phyloP scores from a whole-genome alignment of 1,284 basidiomycete genomes.

The Irpex sp. region DNA sequence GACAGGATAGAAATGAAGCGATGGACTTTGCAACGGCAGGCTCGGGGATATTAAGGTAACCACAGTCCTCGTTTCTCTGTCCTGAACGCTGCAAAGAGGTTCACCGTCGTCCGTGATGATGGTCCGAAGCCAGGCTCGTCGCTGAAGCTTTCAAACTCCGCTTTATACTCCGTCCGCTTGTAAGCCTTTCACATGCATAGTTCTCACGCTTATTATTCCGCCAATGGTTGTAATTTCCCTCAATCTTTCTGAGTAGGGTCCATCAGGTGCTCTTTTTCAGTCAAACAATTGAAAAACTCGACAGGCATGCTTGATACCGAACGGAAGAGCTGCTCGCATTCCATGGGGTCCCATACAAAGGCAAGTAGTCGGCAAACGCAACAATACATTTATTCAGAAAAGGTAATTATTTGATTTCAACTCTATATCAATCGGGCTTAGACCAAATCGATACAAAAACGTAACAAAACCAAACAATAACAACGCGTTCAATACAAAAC shows the following conservation, averaged over 20 bases:
- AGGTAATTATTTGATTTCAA: slow-evolving; percentile 2
- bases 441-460: slow-evolving; percentile 2
- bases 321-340: not conserved
- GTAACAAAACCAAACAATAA: slow-evolving; percentile 17
- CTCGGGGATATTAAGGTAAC: slow-evolving; percentile 8
- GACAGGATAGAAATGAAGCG: slow-evolving; percentile 32
- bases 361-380: not conserved
- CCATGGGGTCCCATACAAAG: not conserved
- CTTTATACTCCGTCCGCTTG: slow-evolving; percentile 5
- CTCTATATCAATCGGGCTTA: slow-evolving; percentile 1
- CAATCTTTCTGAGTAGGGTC: not conserved
- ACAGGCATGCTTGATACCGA: not conserved
- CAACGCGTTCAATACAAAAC: slow-evolving; percentile 12
- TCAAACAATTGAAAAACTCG: not conserved
- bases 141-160: slow-evolving; percentile 17
- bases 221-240: not conserved
- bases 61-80: slow-evolving; percentile 11
- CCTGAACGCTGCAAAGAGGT: slow-evolving; percentile 10
- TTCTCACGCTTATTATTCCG: slow-evolving; percentile 7
- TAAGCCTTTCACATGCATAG: slow-evolving; percentile 11
- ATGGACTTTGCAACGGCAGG: slow-evolving; percentile 4
- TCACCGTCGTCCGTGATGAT: slow-evolving; percentile 13
- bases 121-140: slow-evolving; percentile 13
- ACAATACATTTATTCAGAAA: not conserved
- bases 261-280: not conserved